These are phyloP conservation scores for Dianthus caryophyllus DNA, from an alignment of 148 eudicot species.

Conservation along the genomic window DNA sequence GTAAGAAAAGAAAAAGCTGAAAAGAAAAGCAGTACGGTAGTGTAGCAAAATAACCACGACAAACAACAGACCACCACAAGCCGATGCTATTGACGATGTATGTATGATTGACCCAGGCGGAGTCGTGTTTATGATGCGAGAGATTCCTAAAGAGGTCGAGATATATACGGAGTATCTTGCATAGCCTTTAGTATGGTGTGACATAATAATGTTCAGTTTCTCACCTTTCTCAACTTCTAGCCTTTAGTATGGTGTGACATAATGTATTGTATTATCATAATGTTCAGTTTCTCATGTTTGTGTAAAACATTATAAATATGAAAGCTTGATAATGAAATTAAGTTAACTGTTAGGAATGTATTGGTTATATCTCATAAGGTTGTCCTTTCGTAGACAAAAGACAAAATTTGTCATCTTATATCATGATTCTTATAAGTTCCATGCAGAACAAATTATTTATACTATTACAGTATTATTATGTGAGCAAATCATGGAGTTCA, in stretches of 20 bases:
- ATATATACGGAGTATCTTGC: too few species aligned
- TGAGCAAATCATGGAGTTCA: background rate
- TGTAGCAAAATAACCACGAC: slow-evolving; percentile 44
- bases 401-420: too few species aligned
- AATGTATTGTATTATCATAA: background rate
- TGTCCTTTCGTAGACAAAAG: background rate
- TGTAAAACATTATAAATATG: too few species aligned
- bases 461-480: too few species aligned
- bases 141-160: background rate
- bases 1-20: too few species aligned
- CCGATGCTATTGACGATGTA: too few species aligned
- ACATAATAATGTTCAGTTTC: background rate
- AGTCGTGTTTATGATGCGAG: background rate
- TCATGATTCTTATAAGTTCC: too few species aligned
- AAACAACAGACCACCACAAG: slow-evolving; percentile 40
- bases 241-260: slow-evolving; percentile 4
- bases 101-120: too few species aligned
- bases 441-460: too few species aligned
- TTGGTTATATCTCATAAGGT: background rate
- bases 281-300: too few species aligned
- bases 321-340: too few species aligned
- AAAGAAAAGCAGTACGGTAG: too few species aligned
- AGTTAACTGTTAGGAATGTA: background rate
- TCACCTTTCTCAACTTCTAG: background rate
- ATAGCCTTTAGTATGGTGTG: background rate